Evolutionary conservation across 768 basidiomycete genomes (phyloP).

Genomic region (Boletellus ananas): DNA sequence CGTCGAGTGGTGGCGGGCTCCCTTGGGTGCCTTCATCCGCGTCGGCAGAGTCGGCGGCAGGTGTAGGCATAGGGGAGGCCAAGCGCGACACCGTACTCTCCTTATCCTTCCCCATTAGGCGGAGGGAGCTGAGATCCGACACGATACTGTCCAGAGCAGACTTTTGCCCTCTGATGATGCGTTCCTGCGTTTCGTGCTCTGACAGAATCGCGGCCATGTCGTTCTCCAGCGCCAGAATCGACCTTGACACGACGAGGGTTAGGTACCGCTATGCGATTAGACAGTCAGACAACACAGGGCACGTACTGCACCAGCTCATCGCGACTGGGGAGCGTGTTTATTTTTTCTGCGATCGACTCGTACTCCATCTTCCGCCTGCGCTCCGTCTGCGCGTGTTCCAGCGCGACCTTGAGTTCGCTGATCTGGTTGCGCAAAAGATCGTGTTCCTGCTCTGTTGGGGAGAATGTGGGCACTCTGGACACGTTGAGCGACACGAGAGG

Average conservation of each 20-base stretch:
- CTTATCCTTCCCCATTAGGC: constrained; percentile 66
- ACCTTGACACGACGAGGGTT: constrained; percentile 37
- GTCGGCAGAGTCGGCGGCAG: constrained; percentile 40
- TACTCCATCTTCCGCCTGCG: constrained; percentile 83
- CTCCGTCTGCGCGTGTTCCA: constrained; percentile 76
- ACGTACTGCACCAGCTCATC: constrained; percentile 76
- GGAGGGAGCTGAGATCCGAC: constrained; percentile 54
- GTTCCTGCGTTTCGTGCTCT: constrained; percentile 72
- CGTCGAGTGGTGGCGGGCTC: constrained; percentile 18
- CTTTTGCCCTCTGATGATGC: constrained; percentile 65
- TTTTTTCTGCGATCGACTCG: constrained; percentile 77
- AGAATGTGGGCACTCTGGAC: no score
- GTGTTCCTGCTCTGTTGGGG: constrained; percentile 61
- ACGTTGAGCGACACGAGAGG: background rate
- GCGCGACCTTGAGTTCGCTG: constrained; percentile 66
- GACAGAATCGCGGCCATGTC: constrained; percentile 72
- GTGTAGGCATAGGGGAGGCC: constrained; percentile 44
- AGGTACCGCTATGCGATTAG: background rate
- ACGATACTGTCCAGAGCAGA: constrained; percentile 64
- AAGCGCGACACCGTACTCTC: constrained; percentile 43
- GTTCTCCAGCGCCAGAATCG: constrained; percentile 66
- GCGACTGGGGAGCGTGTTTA: constrained; percentile 71
- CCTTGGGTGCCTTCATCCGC: constrained; percentile 25
- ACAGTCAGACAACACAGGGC: background rate
- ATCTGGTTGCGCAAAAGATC: constrained; percentile 65